Base-by-base conservation (phyloP, 73 alveolate genomes). In the Symbiodinium natans region DNA sequence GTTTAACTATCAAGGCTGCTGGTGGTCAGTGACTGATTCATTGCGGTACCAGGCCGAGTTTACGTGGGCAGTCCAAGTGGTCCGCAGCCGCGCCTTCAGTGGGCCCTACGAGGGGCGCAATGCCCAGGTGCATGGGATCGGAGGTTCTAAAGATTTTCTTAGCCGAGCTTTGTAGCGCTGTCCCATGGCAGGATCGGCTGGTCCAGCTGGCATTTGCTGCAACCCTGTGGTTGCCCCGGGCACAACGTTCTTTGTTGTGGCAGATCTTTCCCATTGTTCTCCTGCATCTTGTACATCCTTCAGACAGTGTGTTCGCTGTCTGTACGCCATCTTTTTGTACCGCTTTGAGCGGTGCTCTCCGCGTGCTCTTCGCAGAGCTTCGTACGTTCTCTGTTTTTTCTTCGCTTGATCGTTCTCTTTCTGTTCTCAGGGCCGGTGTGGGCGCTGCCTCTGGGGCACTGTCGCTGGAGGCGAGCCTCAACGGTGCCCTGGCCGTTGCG, bases 101-200 rank as follows among this genome's bases (percentile, higher is more conserved):
- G 98, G 98, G 59, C 98, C 98, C 31, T 92, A 92, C 73, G 98
- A 92, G 68, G 98, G 98, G 46, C 98, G 98, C 39, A 80, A 77
- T 29, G 92, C 98, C 27, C 56, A 92, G 92, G 98, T 17, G 6
- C 21, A 46, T 46, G 13, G 6, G 59, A 46, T 13, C 6, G 59
- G 6, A 46, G 13, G 59, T 46, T 46, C 13, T 46, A 13, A 46
- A n/a, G n/a, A 46, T 46, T 13, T 13, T 46, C 59, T 9, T 46
- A 4, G 82, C 82, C 82, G n/a, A 8, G 21, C 41, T 31, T 6
- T 23, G 7, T 9, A 34, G 84, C 9, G 84, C 27, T 8, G 42
- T 7, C 3, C 31, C 56, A 2, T 9, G 68, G 36, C 63, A 88
- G 95, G 96, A 90, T 41, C 87, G 97, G 15, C 63, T 68, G 41